Evolutionary conservation across 2,329 filamentous ascomycete species (phyloP).

Genomic region (Aspergillus proliferans): DNA sequence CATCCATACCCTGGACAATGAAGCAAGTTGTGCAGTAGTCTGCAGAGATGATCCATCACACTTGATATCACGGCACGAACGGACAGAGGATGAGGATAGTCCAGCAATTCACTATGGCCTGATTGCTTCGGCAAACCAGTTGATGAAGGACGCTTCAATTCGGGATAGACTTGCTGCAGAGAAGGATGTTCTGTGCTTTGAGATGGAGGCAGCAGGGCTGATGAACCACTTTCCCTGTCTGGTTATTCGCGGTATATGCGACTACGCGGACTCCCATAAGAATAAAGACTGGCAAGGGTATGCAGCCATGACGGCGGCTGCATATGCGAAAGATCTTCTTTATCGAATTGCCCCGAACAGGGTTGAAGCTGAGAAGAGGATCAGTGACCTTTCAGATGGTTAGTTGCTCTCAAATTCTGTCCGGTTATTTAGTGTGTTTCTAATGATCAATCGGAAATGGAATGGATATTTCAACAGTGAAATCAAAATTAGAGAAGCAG

Average conservation of each 20-base stretch:
- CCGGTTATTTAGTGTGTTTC: no score
- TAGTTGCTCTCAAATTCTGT: no score
- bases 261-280: slow-evolving; percentile 2
- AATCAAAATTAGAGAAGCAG: no score
- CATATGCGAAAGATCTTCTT: slow-evolving; percentile 3
- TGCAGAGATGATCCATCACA: slow-evolving; percentile 1
- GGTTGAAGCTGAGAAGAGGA: slow-evolving; percentile 2
- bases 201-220: slow-evolving; percentile 3
- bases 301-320: slow-evolving; percentile 4
- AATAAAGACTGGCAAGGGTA: slow-evolving; percentile 1
- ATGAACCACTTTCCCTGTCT: slow-evolving; percentile 5
- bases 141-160: slow-evolving; percentile 1
- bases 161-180: slow-evolving; percentile 1
- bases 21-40: no score
- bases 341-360: not conserved
- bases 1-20: no score
- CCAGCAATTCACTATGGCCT: slow-evolving; percentile 5
- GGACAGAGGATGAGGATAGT: slow-evolving; percentile 2
- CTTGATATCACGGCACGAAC: slow-evolving; percentile 3
- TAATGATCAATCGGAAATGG: no score
- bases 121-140: slow-evolving; percentile 5
- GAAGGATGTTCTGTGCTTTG: slow-evolving; percentile 4
- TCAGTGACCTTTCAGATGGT: not conserved
- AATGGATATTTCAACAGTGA: no score
- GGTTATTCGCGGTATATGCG: slow-evolving; percentile 5